Evolutionary conservation across 208 protist genomes (phyloP).

Genomic region (Crithidia fasciculata): DNA sequence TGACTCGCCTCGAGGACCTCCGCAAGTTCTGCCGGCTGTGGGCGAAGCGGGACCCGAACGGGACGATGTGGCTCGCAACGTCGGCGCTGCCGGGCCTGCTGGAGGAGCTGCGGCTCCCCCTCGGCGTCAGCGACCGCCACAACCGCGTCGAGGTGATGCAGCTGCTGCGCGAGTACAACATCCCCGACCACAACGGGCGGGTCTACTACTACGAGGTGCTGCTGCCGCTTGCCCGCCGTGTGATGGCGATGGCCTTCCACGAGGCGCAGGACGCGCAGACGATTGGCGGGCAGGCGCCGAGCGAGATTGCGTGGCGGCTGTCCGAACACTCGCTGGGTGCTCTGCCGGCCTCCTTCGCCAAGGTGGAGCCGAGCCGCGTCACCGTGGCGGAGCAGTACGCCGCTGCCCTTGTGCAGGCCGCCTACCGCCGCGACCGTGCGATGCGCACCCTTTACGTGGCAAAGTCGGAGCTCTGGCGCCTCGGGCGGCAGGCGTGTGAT

Average conservation of each 20-base stretch:
- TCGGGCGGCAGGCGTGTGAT: slow-evolving; percentile 66
- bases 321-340: slow-evolving; percentile 63
- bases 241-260: slow-evolving; percentile 81
- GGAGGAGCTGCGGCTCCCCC: slow-evolving; percentile 79
- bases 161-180: slow-evolving; percentile 87
- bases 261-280: slow-evolving; percentile 50
- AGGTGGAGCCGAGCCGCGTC: slow-evolving; percentile 23
- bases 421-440: slow-evolving; percentile 79
- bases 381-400: slow-evolving; percentile 87
- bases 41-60: slow-evolving; percentile 79
- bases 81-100: slow-evolving; percentile 71
- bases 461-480: slow-evolving; percentile 63
- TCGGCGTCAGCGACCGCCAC: slow-evolving; percentile 73
- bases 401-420: slow-evolving; percentile 81
- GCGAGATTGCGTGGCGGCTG: slow-evolving; percentile 75
- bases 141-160: slow-evolving; percentile 83
- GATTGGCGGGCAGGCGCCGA: slow-evolving; percentile 38
- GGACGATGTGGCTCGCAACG: slow-evolving; percentile 65
- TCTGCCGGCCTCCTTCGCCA: slow-evolving; percentile 24
- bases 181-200: slow-evolving; percentile 79
- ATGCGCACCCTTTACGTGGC: slow-evolving; percentile 55
- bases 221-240: slow-evolving; percentile 79
- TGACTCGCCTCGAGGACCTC: slow-evolving; percentile 78
- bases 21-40: slow-evolving; percentile 79
- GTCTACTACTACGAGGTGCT: slow-evolving; percentile 91